Base-by-base conservation (phyloP, 257 asterid genomes). In the Rhazya stricta region DNA sequence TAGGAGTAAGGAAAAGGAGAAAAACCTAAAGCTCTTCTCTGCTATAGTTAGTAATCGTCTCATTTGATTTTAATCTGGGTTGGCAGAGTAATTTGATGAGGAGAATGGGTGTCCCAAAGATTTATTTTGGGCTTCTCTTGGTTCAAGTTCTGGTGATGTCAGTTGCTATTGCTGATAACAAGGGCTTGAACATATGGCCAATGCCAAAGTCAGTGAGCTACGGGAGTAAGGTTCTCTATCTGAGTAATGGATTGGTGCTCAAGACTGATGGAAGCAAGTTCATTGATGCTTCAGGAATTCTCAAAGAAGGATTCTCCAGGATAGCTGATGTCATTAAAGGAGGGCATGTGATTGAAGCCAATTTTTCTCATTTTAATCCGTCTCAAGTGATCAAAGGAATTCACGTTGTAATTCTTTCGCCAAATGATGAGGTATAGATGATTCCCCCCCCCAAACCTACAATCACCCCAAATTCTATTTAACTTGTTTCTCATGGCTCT, bases 161-260 rank as follows among this genome's bases (percentile, higher is more conserved):
- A 72, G 87, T 81, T 43, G 85, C 78, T 45, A 66, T 42, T 83
- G 88, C 67, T 72, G 87, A 76, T 80, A 82, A 81, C 57, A 36
- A 85, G 79, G 69, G 76, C 41, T 67, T 90, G 83, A 83, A 89
- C 42, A 82, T 94, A 87, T 94, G 98, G 98, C 98, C 98, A 36
- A 88, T 94, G 98, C 98, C 98, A 16, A 80, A 66, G 63, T 87
- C 91, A 0, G 97, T 86, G 36, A 94, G 79, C 82, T 61, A 86
- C 43, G 98, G 97, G 29, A 41, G 74, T 42, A 80, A 79, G 63
- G 83, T 2, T 61, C 92, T 92, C 23, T 80, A 79, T 78, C 84
- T 94, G 19, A 85, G 91, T 76, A 81, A 76, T 67, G 76, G 87
- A 54, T 86, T 94, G 34, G 89, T 83, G 86, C 90, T 94, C 81